Conservation (phyloP, 148 eudicot species). For the Rhododendron henanense region DNA sequence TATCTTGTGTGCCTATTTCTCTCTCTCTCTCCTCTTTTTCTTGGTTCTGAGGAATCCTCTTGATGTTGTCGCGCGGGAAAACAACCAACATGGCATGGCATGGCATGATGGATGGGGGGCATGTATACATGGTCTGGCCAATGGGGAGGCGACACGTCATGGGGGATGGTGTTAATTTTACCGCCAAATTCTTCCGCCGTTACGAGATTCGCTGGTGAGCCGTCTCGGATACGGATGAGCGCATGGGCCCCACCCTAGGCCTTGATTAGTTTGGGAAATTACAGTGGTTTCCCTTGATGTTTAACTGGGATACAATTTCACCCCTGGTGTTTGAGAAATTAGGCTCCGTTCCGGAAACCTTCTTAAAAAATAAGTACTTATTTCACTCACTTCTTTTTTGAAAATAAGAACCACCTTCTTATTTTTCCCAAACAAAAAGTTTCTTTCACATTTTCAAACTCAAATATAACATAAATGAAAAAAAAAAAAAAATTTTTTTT, state of each 20-base stretch:
- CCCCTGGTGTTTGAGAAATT: not conserved
- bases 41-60: not conserved
- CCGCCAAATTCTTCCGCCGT: slow-evolving; percentile 6
- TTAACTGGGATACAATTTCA: not conserved
- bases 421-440: too few species aligned
- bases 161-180: not conserved
- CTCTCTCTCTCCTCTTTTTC: not conserved
- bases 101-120: not conserved
- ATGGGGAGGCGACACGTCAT: not conserved
- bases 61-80: slow-evolving; percentile 27
- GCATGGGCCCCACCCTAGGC: not conserved
- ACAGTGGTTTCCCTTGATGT: too few species aligned
- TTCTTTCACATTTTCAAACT: too few species aligned
- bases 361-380: too few species aligned
- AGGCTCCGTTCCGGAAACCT: too few species aligned
- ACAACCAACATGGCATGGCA: slow-evolving; percentile 18
- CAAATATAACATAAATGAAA: too few species aligned
- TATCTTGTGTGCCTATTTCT: not conserved
- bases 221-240: not conserved
- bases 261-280: too few species aligned
- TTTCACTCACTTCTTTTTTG: too few species aligned
- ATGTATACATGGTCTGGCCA: not conserved
- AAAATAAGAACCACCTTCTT: too few species aligned
- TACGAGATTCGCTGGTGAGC: not conserved
- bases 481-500: too few species aligned